Evolutionary conservation across 1,284 basidiomycete species (phyloP), one percentile per base, ranked within the genome.

Genomic region (Thecaphora thlaspeos): DNA sequence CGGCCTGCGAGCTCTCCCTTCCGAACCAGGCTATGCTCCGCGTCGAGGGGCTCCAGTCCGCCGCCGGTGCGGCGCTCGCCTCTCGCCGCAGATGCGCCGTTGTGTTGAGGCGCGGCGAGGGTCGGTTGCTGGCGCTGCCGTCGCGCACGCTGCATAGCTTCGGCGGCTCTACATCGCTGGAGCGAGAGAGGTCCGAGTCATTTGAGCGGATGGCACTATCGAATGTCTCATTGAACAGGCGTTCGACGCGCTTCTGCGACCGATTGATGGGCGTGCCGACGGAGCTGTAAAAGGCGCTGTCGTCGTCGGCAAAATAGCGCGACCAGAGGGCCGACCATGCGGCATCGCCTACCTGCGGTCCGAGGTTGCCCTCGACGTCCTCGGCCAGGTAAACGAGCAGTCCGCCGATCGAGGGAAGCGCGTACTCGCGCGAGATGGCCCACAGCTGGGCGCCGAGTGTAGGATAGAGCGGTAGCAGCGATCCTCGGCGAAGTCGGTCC

Each of bases 351-450:
- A 76, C 64, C n/a, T 65, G 55, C 8, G 75, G 75, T 2, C 75
- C 75, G n/a, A 50, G 53, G 41, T 65, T 63, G 44, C 75, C 75
- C 18, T 60, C 59, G 23, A 68, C 73, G 41, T 76, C 73, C 28
- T 76, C 71, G 11, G 62, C 48, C 15, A 76, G 54, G 41, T 70
- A 76, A 26, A 76, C 50, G 39, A 70, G 58, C 41, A 76, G 55
- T 3, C 74, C 74, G 32, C 71, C 73, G 8, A 76, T 58, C 2
- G 73, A 74, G 2, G 74, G 74, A 14, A 76, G 47, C 2, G 68
- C 70, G n/a, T 68, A 75, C 30, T 76, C 73, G 43, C 74, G 63
- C 4, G 74, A 61, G 46, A 76, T 71, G n/a, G 74, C 74, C 51
- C 73, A 76, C 7, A 76, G 67, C 51, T 76, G 74, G 7, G 71